Base-by-base conservation (phyloP, 345 rosid genomes). In the Citrus trifoliata region DNA sequence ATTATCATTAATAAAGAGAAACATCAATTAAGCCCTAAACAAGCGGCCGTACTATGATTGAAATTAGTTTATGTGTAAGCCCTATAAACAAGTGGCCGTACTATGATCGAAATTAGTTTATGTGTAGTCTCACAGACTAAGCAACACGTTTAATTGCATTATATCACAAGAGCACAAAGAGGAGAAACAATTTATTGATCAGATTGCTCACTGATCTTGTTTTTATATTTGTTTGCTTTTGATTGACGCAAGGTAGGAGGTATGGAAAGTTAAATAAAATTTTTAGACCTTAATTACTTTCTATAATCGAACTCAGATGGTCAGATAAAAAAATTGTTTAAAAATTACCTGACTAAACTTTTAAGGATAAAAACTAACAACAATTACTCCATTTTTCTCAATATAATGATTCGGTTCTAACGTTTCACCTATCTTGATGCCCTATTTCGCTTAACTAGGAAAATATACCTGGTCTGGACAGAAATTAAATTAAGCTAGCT, bases 61-160 rank as follows among this genome's bases (percentile, higher is more conserved):
- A 6, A 33, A 72, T 56, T 35, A 53, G 35, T 56, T 73, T 40
- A 69, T 42, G 2, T 25, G 33, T 5, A 14, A 53, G 59, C 18
- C 4, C n/a, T 37, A n/a, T n/a, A 32, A 67, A 22, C 22, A 38
- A 9, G 48, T 13, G 16, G 16, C 13, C 51, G 71, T 12, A 19
- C 6, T 37, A n/a, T 33, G 70, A 7, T 37, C 38, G 30, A 6
- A 33, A 72, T 56, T 35, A 53, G 35, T 56, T 73, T 40, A 69
- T 42, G 1, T 25, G 33, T 5, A 25, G n/a, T 42, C 58, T 25
- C 22, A 22, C 73, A 42, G 42, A 67, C 37, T 42, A 25, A 33
- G 65, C 53, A 13, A n/a, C 66, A 35, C 76, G 53, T 73, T 73
- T 73, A 19, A 33, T 35, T 73, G 7, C 62, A 35, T 71, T 53